Evolutionary conservation across 164 flowering plant species (phyloP).

Genomic region (Cinnamomum micranthum): DNA sequence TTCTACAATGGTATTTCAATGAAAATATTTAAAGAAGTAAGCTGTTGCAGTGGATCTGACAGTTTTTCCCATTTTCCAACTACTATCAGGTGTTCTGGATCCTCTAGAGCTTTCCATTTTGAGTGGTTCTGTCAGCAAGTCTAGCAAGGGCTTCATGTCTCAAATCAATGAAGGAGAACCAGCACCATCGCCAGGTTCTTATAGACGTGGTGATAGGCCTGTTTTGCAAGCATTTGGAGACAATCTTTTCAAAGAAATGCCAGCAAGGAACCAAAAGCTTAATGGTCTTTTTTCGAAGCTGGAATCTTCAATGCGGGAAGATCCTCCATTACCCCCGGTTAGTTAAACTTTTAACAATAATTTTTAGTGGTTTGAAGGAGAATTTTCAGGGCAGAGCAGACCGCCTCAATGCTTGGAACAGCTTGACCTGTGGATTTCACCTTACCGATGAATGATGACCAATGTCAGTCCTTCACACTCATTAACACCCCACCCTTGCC

Average conservation of each 20-base stretch:
- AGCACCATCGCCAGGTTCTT: constrained; percentile 11
- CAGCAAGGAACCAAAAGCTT: constrained; percentile 16
- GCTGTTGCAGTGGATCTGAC: not conserved
- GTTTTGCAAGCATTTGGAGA: constrained; percentile 26
- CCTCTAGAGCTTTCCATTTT: constrained; percentile 64
- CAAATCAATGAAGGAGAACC: constrained; percentile 38
- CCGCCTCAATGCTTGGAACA: no score
- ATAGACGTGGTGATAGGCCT: constrained; percentile 12
- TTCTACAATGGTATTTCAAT: not conserved
- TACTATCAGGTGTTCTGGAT: constrained; percentile 67
- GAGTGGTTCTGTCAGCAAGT: constrained; percentile 31
- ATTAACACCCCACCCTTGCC: no score
- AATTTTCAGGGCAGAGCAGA: no score
- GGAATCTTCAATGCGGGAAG: constrained; percentile 20
- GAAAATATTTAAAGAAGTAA: not conserved
- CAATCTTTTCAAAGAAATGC: constrained; percentile 26
- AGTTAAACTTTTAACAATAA: constrained; percentile 7
- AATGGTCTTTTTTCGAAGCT: constrained; percentile 14
- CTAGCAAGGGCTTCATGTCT: constrained; percentile 29
- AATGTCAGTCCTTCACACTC: no score
- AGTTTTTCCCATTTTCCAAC: not conserved
- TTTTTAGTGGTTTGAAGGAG: not conserved
- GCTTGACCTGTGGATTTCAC: no score
- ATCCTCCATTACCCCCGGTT: constrained; percentile 26
- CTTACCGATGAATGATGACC: no score